Base-by-base conservation (phyloP, 2,329 filamentous ascomycete species). In the Sporothrix phasma region DNA sequence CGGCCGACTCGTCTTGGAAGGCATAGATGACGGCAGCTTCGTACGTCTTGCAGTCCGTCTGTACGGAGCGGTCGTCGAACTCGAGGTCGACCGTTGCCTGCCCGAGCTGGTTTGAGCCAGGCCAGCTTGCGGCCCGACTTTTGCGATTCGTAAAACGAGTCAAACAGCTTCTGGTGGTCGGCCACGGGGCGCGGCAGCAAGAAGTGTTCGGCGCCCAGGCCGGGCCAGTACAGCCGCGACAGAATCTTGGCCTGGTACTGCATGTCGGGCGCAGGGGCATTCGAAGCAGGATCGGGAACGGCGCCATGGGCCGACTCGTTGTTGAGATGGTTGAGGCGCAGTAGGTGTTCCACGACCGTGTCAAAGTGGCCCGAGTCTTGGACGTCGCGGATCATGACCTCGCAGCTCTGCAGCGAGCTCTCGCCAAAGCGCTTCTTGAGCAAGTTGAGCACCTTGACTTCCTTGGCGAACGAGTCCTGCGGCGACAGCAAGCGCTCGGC, bases 341-440 rank as follows among this genome's bases (percentile, higher is more conserved):
- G 76, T 45, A 78, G 78, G 64, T 80, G 81, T 47, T 85, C 79
- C 54, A 96, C 85, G 13, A 82, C 78, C 7, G 80, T 77, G 72
- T 97, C 89, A 65, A 95, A 84, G 47, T 84, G 82, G 66, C 82
- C 81, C 1, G 92, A 96, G 71, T 97, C 92, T 68, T 89, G 83
- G 41, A 97, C 89, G 73, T 99, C 94, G 68, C 88, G 90, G 64
- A 99, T 84, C 94, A 99, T 99, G 70, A 99, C 94, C 72, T 99
- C 93, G 74, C 92, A 97, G 58, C 90, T 89, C 73, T 97, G 94
- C 53, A 99, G 78, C 17, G 90, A 86, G 31, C 84, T 82, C 68
- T 97, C 91, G 26, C 93, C 93, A 64, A 97, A 92, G 8, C 92
- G 86, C 66, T 90, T 82, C 77, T 97, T 97, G 65, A 99, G 82